Evolutionary conservation across 1,139 yeast genomes (phyloP).

Genomic region (Magnusiomyces ingens): DNA sequence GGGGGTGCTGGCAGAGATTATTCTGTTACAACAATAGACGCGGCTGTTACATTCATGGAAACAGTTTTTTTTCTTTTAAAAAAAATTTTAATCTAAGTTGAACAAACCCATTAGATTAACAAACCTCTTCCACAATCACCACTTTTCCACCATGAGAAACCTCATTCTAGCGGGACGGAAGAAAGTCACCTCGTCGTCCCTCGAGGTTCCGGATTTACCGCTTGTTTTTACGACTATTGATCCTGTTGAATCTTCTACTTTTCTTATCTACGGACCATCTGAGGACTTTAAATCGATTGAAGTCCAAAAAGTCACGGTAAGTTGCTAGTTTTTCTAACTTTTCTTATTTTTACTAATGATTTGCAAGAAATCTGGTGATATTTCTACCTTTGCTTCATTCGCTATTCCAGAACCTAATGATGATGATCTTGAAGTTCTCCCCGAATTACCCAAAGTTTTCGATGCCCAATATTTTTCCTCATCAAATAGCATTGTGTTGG

Average conservation of each 20-base stretch:
- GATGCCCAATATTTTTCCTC: conserved; percentile 28
- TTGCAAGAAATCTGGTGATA: conserved; percentile 22
- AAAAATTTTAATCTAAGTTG: too few species aligned
- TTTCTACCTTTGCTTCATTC: conserved; percentile 24
- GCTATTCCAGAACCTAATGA: conserved; percentile 17
- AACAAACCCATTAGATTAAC: too few species aligned
- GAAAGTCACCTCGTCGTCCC: conserved; percentile 22
- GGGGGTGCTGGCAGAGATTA: too few species aligned
- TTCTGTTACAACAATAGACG: too few species aligned
- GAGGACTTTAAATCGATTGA: conserved; percentile 52
- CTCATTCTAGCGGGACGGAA: conserved; percentile 28
- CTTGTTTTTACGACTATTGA: conserved; percentile 62
- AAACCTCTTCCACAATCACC: too few species aligned
- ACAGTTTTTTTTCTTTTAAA: too few species aligned
- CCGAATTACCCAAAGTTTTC: conserved; percentile 25
- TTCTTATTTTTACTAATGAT: neutral
- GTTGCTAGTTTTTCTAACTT: conserved; percentile 6
- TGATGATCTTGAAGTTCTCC: conserved; percentile 5
- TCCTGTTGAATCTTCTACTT: conserved; percentile 63
- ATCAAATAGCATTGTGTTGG: conserved; percentile 25
- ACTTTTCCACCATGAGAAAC: conserved; percentile 24
- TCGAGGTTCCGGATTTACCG: conserved; percentile 50
- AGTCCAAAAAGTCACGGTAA: conserved; percentile 40
- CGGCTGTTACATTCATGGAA: too few species aligned
- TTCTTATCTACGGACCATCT: conserved; percentile 55